phyloP scores from a whole-genome alignment of 2,329 filamentous ascomycete genomes.

The Curvularia verruculosa region DNA sequence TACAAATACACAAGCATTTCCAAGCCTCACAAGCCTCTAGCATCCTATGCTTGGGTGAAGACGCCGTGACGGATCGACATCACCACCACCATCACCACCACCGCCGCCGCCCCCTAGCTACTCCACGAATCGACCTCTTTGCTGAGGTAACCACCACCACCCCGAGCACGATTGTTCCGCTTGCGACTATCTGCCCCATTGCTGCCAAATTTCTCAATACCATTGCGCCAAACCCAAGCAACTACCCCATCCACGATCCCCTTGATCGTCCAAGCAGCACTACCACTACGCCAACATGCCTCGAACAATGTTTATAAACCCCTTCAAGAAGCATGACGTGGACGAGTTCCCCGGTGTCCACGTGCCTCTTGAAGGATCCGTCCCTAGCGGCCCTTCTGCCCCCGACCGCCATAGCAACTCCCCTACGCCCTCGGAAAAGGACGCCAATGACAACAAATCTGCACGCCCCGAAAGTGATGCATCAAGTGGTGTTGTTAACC shows the following conservation, averaged over 20 bases:
- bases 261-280: constrained; percentile 8
- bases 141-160: neutral
- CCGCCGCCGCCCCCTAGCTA: constrained; percentile 2
- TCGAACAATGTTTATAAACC: constrained; percentile 51
- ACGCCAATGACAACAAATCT: constrained; percentile 40
- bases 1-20: constrained; percentile 34
- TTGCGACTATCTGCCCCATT: constrained; percentile 15
- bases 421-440: constrained; percentile 25
- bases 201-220: neutral
- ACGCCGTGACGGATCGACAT: constrained; percentile 26
- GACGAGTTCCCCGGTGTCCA: constrained; percentile 58
- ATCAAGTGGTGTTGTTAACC: constrained; percentile 37
- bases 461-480: constrained; percentile 33
- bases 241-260: constrained; percentile 9
- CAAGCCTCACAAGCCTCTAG: constrained; percentile 34
- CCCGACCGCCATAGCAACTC: constrained; percentile 19
- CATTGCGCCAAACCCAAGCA: constrained; percentile 22
- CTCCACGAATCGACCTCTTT: constrained; percentile 4
- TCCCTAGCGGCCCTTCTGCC: constrained; percentile 45
- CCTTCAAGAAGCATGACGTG: constrained; percentile 59
- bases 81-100: neutral
- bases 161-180: constrained; percentile 12
- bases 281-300: constrained; percentile 42
- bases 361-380: constrained; percentile 56
- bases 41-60: constrained; percentile 25